phyloP scores from a whole-genome alignment of 768 basidiomycete genomes.

The Tricholoma sp. region DNA sequence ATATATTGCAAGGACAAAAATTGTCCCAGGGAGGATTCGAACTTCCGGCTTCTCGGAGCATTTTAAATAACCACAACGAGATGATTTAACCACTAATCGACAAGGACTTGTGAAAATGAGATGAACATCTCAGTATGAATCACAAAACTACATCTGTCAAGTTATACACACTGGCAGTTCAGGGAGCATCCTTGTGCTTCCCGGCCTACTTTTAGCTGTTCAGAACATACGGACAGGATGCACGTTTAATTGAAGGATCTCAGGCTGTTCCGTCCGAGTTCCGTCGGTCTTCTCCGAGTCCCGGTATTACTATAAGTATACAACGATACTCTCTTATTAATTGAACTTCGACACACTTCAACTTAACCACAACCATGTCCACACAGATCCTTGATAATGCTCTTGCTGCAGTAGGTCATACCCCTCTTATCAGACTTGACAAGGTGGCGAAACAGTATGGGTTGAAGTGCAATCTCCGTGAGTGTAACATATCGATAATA shows the following conservation, averaged over 20 bases:
- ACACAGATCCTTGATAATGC: constrained; percentile 67
- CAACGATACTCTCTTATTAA: too few relatives aligned
- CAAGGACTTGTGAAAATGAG: constrained; percentile 8
- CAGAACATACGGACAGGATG: too few relatives aligned
- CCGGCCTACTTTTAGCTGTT: too few relatives aligned
- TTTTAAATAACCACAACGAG: constrained; percentile 14
- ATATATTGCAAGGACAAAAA: too few relatives aligned
- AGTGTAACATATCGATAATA: constrained; percentile 24
- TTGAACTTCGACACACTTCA: background rate
- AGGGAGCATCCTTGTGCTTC: too few relatives aligned
- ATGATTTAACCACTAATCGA: constrained; percentile 22
- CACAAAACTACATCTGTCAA: too few relatives aligned
- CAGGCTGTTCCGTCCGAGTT: constrained; percentile 6
- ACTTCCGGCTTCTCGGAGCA: constrained; percentile 22
- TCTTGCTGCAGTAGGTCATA: constrained; percentile 84
- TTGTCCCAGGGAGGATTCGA: constrained; percentile 23
- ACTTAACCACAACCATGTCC: constrained; percentile 21
- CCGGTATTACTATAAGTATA: background rate
- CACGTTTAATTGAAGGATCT: too few relatives aligned
- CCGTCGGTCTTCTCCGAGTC: constrained; percentile 14
- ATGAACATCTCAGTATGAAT: too few relatives aligned
- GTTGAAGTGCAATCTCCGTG: constrained; percentile 86
- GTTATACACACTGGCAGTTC: too few relatives aligned
- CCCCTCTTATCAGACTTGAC: constrained; percentile 85
- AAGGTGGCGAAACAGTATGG: constrained; percentile 69